Evolutionary conservation across 2,329 filamentous ascomycete species (phyloP), one percentile per base, ranked within the genome.

Genomic region (Clarireedia monteithiana): DNA sequence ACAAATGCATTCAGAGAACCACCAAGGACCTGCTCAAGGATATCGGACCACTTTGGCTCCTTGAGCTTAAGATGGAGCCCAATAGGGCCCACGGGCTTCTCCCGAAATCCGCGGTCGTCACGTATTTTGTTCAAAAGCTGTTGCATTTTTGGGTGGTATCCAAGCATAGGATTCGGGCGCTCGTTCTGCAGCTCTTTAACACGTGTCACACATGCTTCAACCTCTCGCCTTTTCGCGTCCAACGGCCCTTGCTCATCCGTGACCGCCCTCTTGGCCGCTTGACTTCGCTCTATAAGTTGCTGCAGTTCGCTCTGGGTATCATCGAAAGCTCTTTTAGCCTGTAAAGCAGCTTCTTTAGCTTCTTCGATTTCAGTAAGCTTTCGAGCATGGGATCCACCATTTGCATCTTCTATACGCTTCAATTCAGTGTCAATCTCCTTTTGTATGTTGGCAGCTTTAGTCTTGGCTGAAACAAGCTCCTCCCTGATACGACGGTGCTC

Each of bases 21-120:
- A n/a, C 89, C 89, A 47, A 96, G 78, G 1, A 81, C 81, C 60
- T 80, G 86, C 68, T 99, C 94, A 14, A 99, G 71, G 45, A 95
- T 83, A 0, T 82, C 80, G 1, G 86, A 87, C 94, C 94, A 99
- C 63, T 89, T 79, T 1, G 89, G 86, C 62, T 92, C 85, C 38
- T 83, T 74, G 24, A 99, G 74, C 62, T 83, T 84, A 51, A 99
- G 78, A 65, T 94, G 81, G 24, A 83, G 75, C 30, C 91, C 94
- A 14, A 97, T 75, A 0, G 94, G 94, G 0, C 94, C 94, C 36
- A 97, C 76, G 2, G 94, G 94, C 59, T 80, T 85, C 45, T 80
- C 74, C 24, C 76, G 74, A 67, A 95, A 97, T 0, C 83, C 77
- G 2, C 60, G 70, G 56, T 95, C 89, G n/a, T 75, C 73, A 5